Evolutionary conservation across 495 filamentous ascomycete species (phyloP), one percentile per base, ranked within the genome.

Genomic region (Penicillium longicatenatum): DNA sequence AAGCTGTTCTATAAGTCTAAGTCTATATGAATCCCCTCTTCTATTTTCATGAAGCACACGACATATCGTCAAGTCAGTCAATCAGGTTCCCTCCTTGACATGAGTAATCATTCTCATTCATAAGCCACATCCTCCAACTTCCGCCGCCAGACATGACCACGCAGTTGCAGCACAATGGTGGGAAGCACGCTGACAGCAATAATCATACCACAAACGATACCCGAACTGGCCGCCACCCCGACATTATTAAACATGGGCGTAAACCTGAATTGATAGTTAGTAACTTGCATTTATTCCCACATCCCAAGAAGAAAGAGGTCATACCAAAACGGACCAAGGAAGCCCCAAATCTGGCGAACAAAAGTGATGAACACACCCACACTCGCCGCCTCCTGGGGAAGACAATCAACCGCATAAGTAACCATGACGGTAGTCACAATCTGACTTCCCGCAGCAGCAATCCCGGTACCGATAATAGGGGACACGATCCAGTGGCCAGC

Each of bases 351-450:
- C 55, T 79, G 76, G 20, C 82, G 67, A 20, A 84, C 73, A 58
- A 85, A 78, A 1, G 73, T 84, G 48, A 85, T 79, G 51, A 84
- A 84, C 4, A 84, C 81, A 31, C 83, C 83, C 5, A 84, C 74
- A 60, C 76, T 78, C 0, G 72, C 76, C 2, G 80, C 70, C 29
- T 82, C 77, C 26, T 77, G 67, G 0, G 64, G 77, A 51, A 82
- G 74, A 44, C 75, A 80, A 54, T 84, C 83, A 1, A 86, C 79
- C 0, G 81, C 75, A 59, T 84, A 84, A 0, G 83, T 86, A 20
- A 83, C 77, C 26, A 81, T 61, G 5, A 84, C 70, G 0, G 81
- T 86, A 0, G 83, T 86, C 2, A 84, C 77, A 24, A 86, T 67
- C 65, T 86, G 83, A 58, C 84, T 84, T 3, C 82, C 82, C 45